Conservation (phyloP, 345 rosid species). For the Aquilaria malaccensis region DNA sequence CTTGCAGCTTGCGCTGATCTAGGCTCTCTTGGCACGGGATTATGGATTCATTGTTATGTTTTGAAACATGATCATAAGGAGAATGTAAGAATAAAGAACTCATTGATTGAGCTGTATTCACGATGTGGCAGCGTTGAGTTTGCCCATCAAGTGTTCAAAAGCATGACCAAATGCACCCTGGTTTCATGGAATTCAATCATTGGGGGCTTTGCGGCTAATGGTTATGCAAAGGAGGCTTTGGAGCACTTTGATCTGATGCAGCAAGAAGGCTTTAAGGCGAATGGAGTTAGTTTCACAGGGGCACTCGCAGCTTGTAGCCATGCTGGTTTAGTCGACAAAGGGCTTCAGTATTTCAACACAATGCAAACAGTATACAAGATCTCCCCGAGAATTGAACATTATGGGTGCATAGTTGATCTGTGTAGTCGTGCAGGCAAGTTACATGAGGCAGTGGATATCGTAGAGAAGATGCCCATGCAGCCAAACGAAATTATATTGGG, state of each 20-base stretch:
- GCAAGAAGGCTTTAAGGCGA: conserved; percentile 49
- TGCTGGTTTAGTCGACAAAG: conserved; percentile 61
- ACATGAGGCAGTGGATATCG: conserved; percentile 52
- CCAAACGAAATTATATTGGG: conserved; percentile 77
- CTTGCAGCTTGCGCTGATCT: conserved; percentile 56
- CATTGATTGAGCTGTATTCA: conserved; percentile 68
- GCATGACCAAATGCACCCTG: conserved; percentile 45
- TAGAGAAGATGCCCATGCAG: conserved; percentile 65
- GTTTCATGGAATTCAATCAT: conserved; percentile 82
- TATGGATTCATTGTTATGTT: conserved; percentile 49
- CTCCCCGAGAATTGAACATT: conserved; percentile 69
- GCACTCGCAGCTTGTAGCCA: conserved; percentile 70
- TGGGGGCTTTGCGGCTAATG: conserved; percentile 58
- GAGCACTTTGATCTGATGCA: conserved; percentile 46
- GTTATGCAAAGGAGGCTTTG: conserved; percentile 48
- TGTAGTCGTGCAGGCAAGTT: conserved; percentile 76
- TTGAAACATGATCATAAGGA: conserved; percentile 32
- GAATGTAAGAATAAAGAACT: conserved; percentile 42
- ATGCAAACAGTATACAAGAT: conserved; percentile 46
- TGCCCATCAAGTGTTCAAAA: conserved; percentile 50
- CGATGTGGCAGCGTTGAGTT: conserved; percentile 69
- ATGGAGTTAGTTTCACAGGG: conserved; percentile 66
- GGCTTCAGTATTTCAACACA: conserved; percentile 39
- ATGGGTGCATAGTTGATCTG: conserved; percentile 82
- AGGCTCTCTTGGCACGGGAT: conserved; percentile 50